Base-by-base conservation (phyloP, 192 early-diverging fungal genomes). In the Phycomyces nitens region DNA sequence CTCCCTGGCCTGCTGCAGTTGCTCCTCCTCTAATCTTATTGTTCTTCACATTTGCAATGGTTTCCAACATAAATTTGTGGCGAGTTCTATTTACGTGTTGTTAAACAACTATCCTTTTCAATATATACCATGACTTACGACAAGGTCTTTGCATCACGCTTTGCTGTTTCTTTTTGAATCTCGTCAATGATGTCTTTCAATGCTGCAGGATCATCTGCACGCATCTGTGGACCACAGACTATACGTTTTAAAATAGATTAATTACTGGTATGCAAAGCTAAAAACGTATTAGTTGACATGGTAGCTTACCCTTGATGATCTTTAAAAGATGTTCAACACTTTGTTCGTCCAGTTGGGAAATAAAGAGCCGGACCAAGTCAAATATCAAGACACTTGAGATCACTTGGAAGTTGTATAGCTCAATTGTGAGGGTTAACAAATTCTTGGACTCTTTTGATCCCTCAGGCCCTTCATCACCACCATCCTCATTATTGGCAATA, bases 61-160 rank as follows among this genome's bases (percentile, higher is more conserved):
- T 94, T 72, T 99, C 97, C 38, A 98, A 72, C 93, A 99, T 92
- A 70, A 96, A 99, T 70, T 90, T 90, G 54, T 86, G 82, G 50
- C 97, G 86, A 54, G 73, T 85, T 16, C 76, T 79, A 50, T 10
- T 39, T 34, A 34, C 2, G 7, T 34, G 29, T 34, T 20, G 22
- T 64, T 55, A 62, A 56, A 54, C 70, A 62, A 34, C 29, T 34
- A 7, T 34, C 29, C 7, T 7, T 34, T 34, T 34, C 29, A 61
- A 62, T 9, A 55, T 27, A 6, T 23, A 42, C 34, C 15, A 40
- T 56, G 49, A 47, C 64, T 51, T 81, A 85, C 80, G 65, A 66
- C 11, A 84, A 23, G n/a, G 58, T 71, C 6, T 41, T 50, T 6
- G 56, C 56, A 58, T 82, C 75, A 27, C 73, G 60, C 55, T 87